phyloP scores from a whole-genome alignment of 495 filamentous ascomycete genomes.

The Hypoxylon rickii region DNA sequence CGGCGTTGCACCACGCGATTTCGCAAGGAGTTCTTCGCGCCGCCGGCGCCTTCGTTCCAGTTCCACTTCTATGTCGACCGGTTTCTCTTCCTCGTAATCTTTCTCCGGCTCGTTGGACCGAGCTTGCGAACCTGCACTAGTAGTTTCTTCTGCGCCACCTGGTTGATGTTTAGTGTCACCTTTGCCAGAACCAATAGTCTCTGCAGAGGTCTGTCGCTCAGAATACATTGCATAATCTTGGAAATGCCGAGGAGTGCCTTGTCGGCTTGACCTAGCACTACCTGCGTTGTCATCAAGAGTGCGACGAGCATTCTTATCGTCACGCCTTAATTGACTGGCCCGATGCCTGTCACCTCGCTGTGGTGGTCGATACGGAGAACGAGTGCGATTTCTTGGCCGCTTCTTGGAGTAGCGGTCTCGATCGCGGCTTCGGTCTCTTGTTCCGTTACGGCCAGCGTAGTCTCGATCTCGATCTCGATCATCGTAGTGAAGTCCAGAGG shows the following conservation, averaged over 20 bases:
- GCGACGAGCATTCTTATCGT: constrained; percentile 30
- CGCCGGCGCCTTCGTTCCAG: constrained; percentile 85
- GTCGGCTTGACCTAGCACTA: constrained; percentile 28
- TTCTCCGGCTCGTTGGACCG: constrained; percentile 37
- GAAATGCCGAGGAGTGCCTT: constrained; percentile 30
- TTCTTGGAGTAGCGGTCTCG: constrained; percentile 58
- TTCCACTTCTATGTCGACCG: constrained; percentile 75
- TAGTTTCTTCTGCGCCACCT: constrained; percentile 60
- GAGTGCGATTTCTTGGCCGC: constrained; percentile 69
- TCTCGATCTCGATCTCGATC: constrained; percentile 54
- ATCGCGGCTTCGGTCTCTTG: constrained; percentile 37
- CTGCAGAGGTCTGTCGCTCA: constrained; percentile 36
- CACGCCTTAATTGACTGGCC: constrained; percentile 39
- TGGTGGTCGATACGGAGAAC: constrained; percentile 59
- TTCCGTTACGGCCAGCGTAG: constrained; percentile 24
- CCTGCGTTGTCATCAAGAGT: constrained; percentile 22
- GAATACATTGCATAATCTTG: constrained; percentile 32
- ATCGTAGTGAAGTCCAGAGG: constrained; percentile 54
- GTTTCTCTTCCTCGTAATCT: constrained; percentile 54
- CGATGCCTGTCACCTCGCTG: constrained; percentile 49
- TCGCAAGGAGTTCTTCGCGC: constrained; percentile 87
- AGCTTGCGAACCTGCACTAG: constrained; percentile 11
- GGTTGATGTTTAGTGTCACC: constrained; percentile 67
- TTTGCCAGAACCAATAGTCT: constrained; percentile 51
- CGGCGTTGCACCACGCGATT: constrained; percentile 73